Percentiles rank a stretch among this genome's conserved stretches.
phyloP scores from a whole-genome alignment of 805 yeast genomes.

The Candida sphagnicola region DNA sequence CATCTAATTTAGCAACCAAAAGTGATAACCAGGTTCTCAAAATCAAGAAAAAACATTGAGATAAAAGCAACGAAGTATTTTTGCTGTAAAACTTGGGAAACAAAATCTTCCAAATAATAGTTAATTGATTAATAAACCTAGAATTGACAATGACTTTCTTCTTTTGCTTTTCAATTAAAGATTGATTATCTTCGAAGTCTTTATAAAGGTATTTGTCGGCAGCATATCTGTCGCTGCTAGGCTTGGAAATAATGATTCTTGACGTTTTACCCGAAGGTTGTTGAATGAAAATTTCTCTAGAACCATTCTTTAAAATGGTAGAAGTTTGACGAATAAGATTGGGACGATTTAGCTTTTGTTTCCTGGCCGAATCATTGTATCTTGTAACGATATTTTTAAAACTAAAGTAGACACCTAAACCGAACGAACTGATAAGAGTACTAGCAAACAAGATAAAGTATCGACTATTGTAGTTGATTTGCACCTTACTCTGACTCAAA shows the following conservation, averaged over 20 bases:
- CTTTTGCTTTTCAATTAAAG: constrained; percentile 7
- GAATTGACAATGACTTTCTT: constrained; percentile 41
- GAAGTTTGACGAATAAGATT: constrained; percentile 38
- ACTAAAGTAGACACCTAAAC: constrained; percentile 32
- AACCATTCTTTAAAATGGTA: constrained; percentile 39
- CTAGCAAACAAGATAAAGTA: constrained; percentile 40
- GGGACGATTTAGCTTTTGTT: constrained; percentile 27
- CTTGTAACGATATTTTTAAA: constrained; percentile 25
- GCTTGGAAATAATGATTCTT: constrained; percentile 43
- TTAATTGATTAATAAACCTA: constrained; percentile 66
- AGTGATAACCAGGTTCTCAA: constrained; percentile 85
- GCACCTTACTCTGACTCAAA: constrained; percentile 32
- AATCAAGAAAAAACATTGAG: constrained; percentile 72
- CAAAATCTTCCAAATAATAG: constrained; percentile 73
- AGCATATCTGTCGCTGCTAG: constrained; percentile 48
- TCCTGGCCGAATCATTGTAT: constrained; percentile 26
- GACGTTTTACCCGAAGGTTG: constrained; percentile 28
- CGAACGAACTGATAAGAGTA: constrained; percentile 37
- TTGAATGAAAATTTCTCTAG: constrained; percentile 46
- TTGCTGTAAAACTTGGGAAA: constrained; percentile 71
- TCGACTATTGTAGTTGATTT: constrained; percentile 37
- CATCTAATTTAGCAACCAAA: constrained; percentile 84
- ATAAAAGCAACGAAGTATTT: constrained; percentile 58
- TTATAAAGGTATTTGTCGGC: constrained; percentile 54
- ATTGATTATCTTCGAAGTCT: constrained; percentile 31